Evolutionary conservation across 208 protist species (phyloP).

Genomic region (Porcisia deanei): DNA sequence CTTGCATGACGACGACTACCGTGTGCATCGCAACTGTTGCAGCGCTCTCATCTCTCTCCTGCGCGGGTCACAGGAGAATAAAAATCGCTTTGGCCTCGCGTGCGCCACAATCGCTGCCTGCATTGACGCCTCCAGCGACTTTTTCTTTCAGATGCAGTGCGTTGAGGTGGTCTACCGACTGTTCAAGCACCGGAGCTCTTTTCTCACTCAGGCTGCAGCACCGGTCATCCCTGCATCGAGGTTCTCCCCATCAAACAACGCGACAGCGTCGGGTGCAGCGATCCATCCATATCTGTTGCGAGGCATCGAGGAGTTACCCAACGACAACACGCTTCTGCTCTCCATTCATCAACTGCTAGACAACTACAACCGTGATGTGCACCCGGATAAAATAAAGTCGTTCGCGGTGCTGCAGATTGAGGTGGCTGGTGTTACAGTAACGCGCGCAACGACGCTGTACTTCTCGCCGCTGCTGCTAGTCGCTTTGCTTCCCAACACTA

Average conservation of each 20-base stretch:
- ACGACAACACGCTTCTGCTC: conserved; percentile 70
- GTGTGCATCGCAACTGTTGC: conserved; percentile 66
- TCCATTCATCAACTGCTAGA: conserved; percentile 72
- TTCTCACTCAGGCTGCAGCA: conserved; percentile 33
- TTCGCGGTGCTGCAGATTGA: conserved; percentile 68
- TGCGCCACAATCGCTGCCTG: conserved; percentile 48
- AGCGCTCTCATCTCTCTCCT: conserved; percentile 80
- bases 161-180: conserved; percentile 83
- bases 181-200: conserved; percentile 56
- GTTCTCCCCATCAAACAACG: not conserved
- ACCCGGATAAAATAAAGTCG: conserved; percentile 33
- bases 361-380: conserved; percentile 60
- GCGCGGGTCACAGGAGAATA: conserved; percentile 76
- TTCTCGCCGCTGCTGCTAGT: conserved; percentile 80
- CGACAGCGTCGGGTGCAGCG: conserved; percentile 5
- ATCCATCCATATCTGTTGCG: conserved; percentile 56
- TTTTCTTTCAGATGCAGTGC: conserved; percentile 92
- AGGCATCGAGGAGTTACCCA: conserved; percentile 66
- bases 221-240: not conserved
- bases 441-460: conserved; percentile 74
- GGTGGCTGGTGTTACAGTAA: conserved; percentile 51
- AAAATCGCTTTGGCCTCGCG: conserved; percentile 60
- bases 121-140: conserved; percentile 61
- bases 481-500: conserved; percentile 49
- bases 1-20: conserved; percentile 70